phyloP scores from a whole-genome alignment of 352 stramenopile species.

The Phytophthora tubulina region DNA sequence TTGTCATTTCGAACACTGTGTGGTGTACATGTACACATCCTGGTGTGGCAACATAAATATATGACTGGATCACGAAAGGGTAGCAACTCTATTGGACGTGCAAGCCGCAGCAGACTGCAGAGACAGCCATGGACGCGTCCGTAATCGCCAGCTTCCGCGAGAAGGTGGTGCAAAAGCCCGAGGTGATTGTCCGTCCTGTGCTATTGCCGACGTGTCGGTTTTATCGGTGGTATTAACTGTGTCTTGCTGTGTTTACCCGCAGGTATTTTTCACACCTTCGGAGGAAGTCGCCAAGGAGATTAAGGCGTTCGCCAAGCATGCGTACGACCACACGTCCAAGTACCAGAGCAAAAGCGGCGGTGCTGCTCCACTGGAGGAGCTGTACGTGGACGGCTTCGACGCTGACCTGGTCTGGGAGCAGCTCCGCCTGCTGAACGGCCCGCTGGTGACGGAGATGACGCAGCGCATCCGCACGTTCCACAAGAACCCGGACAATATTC shows the following conservation, averaged over 20 bases:
- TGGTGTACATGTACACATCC: conserved; percentile 5
- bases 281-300: conserved; percentile 70
- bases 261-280: conserved; percentile 86
- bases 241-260: conserved; percentile 12
- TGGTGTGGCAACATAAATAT: conserved; percentile 2
- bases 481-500: conserved; percentile 68
- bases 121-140: conserved; percentile 63
- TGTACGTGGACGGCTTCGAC: conserved; percentile 88
- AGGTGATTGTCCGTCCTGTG: conserved; percentile 47
- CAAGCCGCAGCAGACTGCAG: conserved; percentile 17
- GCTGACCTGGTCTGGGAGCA: conserved; percentile 90
- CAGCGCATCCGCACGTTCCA: conserved; percentile 76
- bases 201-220: not conserved
- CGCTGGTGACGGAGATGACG: conserved; percentile 71
- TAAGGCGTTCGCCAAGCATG: conserved; percentile 82
- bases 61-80: conserved; percentile 52
- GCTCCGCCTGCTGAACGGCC: conserved; percentile 82
- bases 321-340: conserved; percentile 78
- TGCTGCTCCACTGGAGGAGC: conserved; percentile 67
- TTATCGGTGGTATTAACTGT: not conserved
- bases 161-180: conserved; percentile 76
- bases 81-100: conserved; percentile 43
- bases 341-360: conserved; percentile 58
- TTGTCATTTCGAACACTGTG: not conserved
- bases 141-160: conserved; percentile 68